Evolutionary conservation across 2,329 filamentous ascomycete species (phyloP), one percentile per base, ranked within the genome.

Genomic region (Diaporthe nobilis): DNA sequence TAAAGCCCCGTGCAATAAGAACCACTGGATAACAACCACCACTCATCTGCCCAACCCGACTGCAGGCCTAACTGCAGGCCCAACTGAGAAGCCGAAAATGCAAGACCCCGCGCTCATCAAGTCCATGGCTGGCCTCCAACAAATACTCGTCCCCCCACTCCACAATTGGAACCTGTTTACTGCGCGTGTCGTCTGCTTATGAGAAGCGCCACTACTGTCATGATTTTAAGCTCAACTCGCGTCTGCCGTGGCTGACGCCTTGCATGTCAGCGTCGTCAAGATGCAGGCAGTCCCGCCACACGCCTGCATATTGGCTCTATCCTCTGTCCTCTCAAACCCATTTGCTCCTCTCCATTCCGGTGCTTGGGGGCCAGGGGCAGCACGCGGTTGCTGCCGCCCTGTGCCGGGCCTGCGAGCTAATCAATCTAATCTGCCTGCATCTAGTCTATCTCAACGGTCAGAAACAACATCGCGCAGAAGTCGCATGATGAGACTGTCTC

Each of bases 221-320:
- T 31, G 49, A 70, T 44, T 60, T 57, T 57, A 57, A 44, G 51
- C 60, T 57, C 28, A 42, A 25, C 51, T 49, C 61, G 61, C 51
- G 28, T 70, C 39, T 55, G 53, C 65, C 37, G 61, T 74, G 53
- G 61, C 61, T 70, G 42, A 47, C 61, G 42, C 37, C 61, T 51
- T 74, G 72, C 61, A 74, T 70, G 25, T 74, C 25, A 34, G 61
- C 42, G 42, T 65, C 61, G 61, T 65, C 72, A 57, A 44, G 28
- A 25, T 70, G 61, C 72, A 58, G 61, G 28, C 65, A 70, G 61
- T 60, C 65, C 47, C 39, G 47, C 61, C 72, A 34, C 51, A 22
- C 28, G 37, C 39, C 61, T 68, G 61, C 72, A 74, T 70, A 13
- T 37, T 34, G 39, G 28, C 44, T 34, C 49, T 44, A 20, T 25